Conservation (phyloP, 257 asterid species). For the Parsonsia alboflavescens region DNA sequence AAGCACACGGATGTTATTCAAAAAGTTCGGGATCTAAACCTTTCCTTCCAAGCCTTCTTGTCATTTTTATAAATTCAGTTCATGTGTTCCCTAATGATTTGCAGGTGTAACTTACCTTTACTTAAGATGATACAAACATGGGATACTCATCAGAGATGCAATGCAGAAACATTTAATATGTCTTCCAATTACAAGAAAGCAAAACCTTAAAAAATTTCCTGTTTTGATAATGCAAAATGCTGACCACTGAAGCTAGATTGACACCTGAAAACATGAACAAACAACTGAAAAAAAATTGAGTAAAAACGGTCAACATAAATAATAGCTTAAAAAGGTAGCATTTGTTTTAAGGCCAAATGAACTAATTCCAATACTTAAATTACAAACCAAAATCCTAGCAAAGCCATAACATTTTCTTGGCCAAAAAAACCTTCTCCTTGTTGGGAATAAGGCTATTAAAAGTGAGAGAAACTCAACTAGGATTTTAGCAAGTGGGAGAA, state of each 20-base stretch:
- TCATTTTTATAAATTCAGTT: not conserved
- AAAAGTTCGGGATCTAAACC: not conserved
- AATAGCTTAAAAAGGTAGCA: not conserved
- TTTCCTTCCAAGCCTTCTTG: not conserved
- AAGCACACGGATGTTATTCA: no score
- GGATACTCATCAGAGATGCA: not conserved
- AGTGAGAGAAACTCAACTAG: no score
- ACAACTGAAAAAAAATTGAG: not conserved
- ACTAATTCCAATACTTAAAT: not conserved
- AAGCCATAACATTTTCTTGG: no score
- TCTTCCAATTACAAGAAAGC: not conserved
- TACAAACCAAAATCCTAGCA: no score
- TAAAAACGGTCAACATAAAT: not conserved
- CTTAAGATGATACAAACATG: not conserved
- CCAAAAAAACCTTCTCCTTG: no score
- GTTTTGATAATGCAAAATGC: not conserved
- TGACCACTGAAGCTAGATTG: not conserved
- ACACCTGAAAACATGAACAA: not conserved
- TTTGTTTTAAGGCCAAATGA: not conserved
- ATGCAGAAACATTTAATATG: not conserved
- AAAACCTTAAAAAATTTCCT: not conserved
- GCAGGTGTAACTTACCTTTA: not conserved
- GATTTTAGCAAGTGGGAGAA: no score
- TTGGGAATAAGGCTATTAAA: no score
- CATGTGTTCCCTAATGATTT: not conserved